Percentiles rank a stretch among this genome's conserved stretches.
Conservation (phyloP, 2,329 filamentous ascomycete genomes). For the Talaromyces sp. region DNA sequence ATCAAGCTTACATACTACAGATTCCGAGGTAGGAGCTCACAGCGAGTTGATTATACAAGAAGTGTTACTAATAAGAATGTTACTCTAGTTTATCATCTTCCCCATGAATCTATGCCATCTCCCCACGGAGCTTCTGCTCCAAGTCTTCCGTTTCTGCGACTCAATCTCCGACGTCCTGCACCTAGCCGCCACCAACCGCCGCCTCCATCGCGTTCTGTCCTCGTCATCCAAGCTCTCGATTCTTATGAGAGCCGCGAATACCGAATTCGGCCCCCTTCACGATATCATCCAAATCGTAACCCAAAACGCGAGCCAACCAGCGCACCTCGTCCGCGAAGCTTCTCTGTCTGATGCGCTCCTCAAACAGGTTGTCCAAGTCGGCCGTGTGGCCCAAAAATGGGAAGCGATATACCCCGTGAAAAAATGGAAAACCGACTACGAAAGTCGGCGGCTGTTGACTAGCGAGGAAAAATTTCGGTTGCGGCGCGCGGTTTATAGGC, state of each 20-base stretch:
- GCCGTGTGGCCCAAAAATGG: conserved; percentile 53
- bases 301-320: conserved; percentile 55
- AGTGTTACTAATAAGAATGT: not conserved
- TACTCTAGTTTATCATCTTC: not conserved
- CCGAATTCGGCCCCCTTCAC: conserved; percentile 53
- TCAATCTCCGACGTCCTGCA: conserved; percentile 50
- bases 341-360: conserved; percentile 53
- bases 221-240: conserved; percentile 52
- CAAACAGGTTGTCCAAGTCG: conserved; percentile 50
- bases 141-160: conserved; percentile 51
- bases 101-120: conserved; percentile 52
- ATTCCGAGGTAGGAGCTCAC: not conserved
- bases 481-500: conserved; percentile 54
- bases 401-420: conserved; percentile 58
- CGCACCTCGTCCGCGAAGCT: conserved; percentile 49
- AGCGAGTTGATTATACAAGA: not conserved
- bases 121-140: conserved; percentile 54
- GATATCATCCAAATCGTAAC: conserved; percentile 58
- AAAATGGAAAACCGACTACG: conserved; percentile 57
- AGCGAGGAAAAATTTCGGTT: conserved; percentile 46
- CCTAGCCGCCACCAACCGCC: conserved; percentile 51
- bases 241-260: conserved; percentile 49
- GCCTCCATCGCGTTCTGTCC: conserved; percentile 49
- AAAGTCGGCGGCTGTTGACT: conserved; percentile 50
- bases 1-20: not conserved